Percentiles rank a stretch among this genome's conserved stretches.
Evolutionary conservation across 192 early-diverging fungal genomes (phyloP).

Genomic region (Chytriomyces confervae): DNA sequence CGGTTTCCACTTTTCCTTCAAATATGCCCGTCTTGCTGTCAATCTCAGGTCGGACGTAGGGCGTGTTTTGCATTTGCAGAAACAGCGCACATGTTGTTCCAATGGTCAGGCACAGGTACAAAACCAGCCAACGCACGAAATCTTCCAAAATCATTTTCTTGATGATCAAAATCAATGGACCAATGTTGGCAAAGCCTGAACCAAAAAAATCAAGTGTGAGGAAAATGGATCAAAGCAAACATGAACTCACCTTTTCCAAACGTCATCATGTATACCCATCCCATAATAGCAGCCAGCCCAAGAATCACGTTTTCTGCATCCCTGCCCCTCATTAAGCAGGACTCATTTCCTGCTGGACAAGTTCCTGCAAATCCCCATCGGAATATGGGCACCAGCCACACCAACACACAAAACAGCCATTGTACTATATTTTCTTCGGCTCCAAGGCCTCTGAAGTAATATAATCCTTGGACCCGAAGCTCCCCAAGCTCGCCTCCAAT

Average conservation of each 20-base stretch:
- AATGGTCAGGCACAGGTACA: conserved; percentile 11
- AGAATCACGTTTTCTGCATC: conserved; percentile 26
- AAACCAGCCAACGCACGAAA: conserved; percentile 13
- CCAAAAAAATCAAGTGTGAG: not conserved
- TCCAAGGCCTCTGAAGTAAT: conserved; percentile 26
- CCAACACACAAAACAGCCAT: conserved; percentile 14
- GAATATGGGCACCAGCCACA: conserved; percentile 17
- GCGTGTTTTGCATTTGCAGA: conserved; percentile 36
- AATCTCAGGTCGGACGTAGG: not conserved
- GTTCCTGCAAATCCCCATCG: conserved; percentile 18
- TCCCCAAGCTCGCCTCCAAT: conserved; percentile 1
- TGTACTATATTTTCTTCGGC: conserved; percentile 28
- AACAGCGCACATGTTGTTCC: conserved; percentile 33
- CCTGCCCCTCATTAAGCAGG: not conserved
- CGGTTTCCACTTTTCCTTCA: conserved; percentile 7
- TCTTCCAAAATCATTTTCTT: conserved; percentile 30
- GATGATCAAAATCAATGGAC: conserved; percentile 36
- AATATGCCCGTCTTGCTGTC: not conserved
- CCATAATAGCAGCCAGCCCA: conserved; percentile 19
- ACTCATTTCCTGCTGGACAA: not conserved
- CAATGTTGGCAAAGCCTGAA: not conserved
- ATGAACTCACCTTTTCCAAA: conserved; percentile 23
- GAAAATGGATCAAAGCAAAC: not conserved
- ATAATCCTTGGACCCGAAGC: conserved; percentile 14
- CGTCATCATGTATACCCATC: conserved; percentile 23